A percentile compares a stretch with the other conserved stretches of the same genome.
Evolutionary conservation across 1,139 yeast genomes (phyloP).

Genomic region (Scheffersomyces parashehatae): DNA sequence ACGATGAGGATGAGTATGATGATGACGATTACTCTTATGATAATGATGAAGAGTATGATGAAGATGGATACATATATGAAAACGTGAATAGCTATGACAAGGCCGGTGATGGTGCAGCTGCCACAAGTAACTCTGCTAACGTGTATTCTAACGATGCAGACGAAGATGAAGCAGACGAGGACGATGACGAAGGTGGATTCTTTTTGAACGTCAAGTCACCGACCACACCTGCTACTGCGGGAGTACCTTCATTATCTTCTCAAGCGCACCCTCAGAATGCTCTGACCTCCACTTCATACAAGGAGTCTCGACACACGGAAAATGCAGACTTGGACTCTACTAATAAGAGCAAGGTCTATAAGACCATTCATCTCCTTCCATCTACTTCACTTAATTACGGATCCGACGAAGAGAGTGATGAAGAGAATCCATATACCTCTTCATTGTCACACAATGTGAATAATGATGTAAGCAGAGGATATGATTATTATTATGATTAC

Average conservation of each 20-base stretch:
- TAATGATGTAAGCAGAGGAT: conserved; percentile 65
- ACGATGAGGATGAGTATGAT: conserved; percentile 29
- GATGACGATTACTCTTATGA: conserved; percentile 15
- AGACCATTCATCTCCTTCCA: conserved; percentile 74
- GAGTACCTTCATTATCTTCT: conserved; percentile 17
- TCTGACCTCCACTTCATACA: background rate
- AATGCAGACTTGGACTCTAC: conserved; percentile 28
- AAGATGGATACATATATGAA: conserved; percentile 11
- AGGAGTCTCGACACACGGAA: conserved; percentile 16
- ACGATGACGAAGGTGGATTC: conserved; percentile 70
- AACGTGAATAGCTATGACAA: conserved; percentile 4
- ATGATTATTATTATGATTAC: conserved; percentile 84
- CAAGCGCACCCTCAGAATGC: background rate
- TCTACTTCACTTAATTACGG: conserved; percentile 81
- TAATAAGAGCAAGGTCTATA: conserved; percentile 27
- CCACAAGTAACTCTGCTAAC: conserved; percentile 1
- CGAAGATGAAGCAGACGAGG: conserved; percentile 47
- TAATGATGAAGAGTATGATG: conserved; percentile 23
- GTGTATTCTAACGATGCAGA: conserved; percentile 6
- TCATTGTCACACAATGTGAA: conserved; percentile 77
- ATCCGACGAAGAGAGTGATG: conserved; percentile 67
- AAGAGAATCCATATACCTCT: conserved; percentile 52
- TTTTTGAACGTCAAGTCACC: conserved; percentile 59
- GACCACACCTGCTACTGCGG: conserved; percentile 20
- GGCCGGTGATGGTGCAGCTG: background rate